Conservation (phyloP, 257 asterid genomes). For the Scutellaria barbata region DNA sequence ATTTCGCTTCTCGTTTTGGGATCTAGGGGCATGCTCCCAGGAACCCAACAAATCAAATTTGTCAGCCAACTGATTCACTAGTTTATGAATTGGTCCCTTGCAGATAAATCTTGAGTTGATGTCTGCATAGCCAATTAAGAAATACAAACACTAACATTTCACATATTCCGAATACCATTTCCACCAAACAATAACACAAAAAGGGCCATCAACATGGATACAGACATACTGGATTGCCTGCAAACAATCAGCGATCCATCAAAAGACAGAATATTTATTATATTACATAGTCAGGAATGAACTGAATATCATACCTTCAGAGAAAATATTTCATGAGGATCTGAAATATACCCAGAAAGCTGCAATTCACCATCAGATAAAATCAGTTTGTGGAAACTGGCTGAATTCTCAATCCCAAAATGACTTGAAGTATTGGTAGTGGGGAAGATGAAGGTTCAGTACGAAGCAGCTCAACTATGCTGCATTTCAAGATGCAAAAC, state of each 20-base stretch:
- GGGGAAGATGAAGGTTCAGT: slow-evolving; percentile 74
- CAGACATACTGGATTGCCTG: slow-evolving; percentile 93
- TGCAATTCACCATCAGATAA: slow-evolving; percentile 57
- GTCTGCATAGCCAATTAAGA: slow-evolving; percentile 65
- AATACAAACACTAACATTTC: slow-evolving; percentile 44
- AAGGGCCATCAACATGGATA: slow-evolving; percentile 57
- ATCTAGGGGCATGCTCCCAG: slow-evolving; percentile 42
- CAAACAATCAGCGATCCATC: slow-evolving; percentile 47
- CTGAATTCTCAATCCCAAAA: slow-evolving; percentile 64
- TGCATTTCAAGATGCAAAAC: slow-evolving; percentile 48
- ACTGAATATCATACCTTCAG: slow-evolving; percentile 60
- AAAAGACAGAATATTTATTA: slow-evolving; percentile 26
- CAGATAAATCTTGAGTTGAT: slow-evolving; percentile 88
- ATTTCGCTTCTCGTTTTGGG: slow-evolving; percentile 52
- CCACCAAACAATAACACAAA: slow-evolving; percentile 37
- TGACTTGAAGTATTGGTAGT: slow-evolving; percentile 58
- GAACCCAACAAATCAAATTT: slow-evolving; percentile 49
- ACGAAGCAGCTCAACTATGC: slow-evolving; percentile 68
- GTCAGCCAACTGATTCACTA: slow-evolving; percentile 77
- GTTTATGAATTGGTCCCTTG: slow-evolving; percentile 89
- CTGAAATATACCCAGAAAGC: slow-evolving; percentile 84
- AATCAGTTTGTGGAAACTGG: slow-evolving; percentile 51
- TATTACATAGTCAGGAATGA: slow-evolving; percentile 30
- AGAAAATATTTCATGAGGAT: slow-evolving; percentile 56
- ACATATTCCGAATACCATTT: slow-evolving; percentile 33